A percentile compares a stretch with the other conserved stretches of the same genome.
These are phyloP conservation scores for Saitozyma sp. DNA, from an alignment of 768 basidiomycete species.

Conservation along the genomic window DNA sequence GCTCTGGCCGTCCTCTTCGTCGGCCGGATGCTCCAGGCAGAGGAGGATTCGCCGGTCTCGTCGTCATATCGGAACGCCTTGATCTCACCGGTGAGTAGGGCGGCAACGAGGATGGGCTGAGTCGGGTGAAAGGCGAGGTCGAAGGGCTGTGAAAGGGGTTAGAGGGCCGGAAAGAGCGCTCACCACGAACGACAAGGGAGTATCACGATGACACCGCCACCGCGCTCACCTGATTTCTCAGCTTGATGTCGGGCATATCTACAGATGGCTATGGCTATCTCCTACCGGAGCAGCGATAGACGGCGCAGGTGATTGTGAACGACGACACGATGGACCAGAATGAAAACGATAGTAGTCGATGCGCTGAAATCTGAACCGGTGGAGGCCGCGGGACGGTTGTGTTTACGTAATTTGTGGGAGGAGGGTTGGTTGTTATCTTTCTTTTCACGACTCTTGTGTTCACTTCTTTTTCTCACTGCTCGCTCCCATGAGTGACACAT, in stretches of 20 bases:
- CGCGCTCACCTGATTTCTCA: constrained; percentile 46
- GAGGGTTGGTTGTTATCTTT: too few species aligned
- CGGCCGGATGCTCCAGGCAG: constrained; percentile 65
- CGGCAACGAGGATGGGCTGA: constrained; percentile 65
- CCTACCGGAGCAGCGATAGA: too few species aligned
- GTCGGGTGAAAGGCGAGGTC: constrained; percentile 85
- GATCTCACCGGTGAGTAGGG: constrained; percentile 75
- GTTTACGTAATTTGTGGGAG: too few species aligned
- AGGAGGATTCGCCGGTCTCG: constrained; percentile 50
- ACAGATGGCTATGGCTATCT: neutral
- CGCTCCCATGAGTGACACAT: too few species aligned
- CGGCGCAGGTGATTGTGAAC: too few species aligned
- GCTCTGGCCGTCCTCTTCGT: constrained; percentile 82
- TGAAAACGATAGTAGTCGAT: too few species aligned
- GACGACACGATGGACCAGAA: too few species aligned
- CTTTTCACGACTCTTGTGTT: too few species aligned
- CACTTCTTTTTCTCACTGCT: too few species aligned
- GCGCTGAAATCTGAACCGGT: too few species aligned
- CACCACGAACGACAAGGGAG: too few species aligned
- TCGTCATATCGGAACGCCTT: constrained; percentile 79
- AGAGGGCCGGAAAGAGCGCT: constrained; percentile 58
- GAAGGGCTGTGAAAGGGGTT: constrained; percentile 76
- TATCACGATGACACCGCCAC: neutral
- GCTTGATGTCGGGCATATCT: constrained; percentile 48
- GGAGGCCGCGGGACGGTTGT: too few species aligned